phyloP scores from a whole-genome alignment of 1,284 basidiomycete species.

The Moesziomyces aphidis region DNA sequence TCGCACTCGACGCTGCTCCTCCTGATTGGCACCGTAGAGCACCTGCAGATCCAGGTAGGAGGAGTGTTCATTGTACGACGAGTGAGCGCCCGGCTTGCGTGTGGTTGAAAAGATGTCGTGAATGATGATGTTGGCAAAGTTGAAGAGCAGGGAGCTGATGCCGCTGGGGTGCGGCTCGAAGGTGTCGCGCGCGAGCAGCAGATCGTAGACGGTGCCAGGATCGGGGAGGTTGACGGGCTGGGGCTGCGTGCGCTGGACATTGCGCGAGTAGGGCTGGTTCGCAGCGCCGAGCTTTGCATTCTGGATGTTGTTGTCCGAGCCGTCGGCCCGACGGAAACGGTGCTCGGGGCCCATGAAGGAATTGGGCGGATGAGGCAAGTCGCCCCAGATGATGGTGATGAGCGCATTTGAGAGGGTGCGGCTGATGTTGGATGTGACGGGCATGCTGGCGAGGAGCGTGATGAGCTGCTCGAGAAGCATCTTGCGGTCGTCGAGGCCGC shows the following conservation, averaged over 20 bases:
- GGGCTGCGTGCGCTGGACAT: conserved; percentile 35
- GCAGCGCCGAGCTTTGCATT: conserved; percentile 75
- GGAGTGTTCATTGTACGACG: conserved; percentile 75
- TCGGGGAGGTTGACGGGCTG: conserved; percentile 41
- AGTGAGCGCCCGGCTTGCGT: conserved; percentile 22
- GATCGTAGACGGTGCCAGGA: conserved; percentile 46
- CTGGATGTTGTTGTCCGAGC: conserved; percentile 76
- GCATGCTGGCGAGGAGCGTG: conserved; percentile 48
- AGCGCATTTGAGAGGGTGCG: conserved; percentile 29
- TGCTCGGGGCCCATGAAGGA: conserved; percentile 73
- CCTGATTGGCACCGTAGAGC: conserved; percentile 71
- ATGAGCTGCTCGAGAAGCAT: conserved; percentile 57
- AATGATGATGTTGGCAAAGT: conserved; percentile 61
- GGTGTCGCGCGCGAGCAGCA: conserved; percentile 36
- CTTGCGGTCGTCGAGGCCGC: conserved; percentile 55
- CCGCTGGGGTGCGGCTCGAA: conserved; percentile 53
- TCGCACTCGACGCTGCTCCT: conserved; percentile 31
- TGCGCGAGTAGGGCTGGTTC: conserved; percentile 42
- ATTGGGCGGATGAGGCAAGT: conserved; percentile 79
- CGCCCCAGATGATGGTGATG: conserved; percentile 66
- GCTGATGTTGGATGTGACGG: conserved; percentile 42
- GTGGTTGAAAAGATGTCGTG: conserved; percentile 61
- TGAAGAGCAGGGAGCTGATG: conserved; percentile 56
- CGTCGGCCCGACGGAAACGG: conserved; percentile 64
- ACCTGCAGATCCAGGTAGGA: conserved; percentile 83